These are phyloP conservation scores for Globisporangium cylindrosporum DNA, from an alignment of 352 stramenopile species.

Conservation along the genomic window DNA sequence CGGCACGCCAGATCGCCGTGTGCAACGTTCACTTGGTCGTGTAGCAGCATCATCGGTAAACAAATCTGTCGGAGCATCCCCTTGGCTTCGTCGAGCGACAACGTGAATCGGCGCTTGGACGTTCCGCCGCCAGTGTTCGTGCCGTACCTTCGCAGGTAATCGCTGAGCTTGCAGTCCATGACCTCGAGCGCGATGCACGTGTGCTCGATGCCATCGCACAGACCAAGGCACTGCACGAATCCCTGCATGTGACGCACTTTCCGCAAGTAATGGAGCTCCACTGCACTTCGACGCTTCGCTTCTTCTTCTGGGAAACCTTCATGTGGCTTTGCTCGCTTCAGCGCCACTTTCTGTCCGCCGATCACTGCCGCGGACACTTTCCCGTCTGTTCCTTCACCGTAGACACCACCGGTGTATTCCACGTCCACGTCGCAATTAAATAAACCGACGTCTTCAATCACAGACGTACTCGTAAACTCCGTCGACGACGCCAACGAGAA, in stretches of 20 bases:
- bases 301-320: constrained; percentile 73
- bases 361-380: constrained; percentile 78
- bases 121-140: constrained; percentile 22
- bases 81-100: constrained; percentile 53
- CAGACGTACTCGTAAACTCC: constrained; percentile 72
- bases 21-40: constrained; percentile 78
- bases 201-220: constrained; percentile 82
- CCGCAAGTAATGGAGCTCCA: constrained; percentile 80
- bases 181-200: constrained; percentile 85
- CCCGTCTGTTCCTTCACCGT: constrained; percentile 82
- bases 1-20: constrained; percentile 82
- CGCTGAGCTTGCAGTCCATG: constrained; percentile 88
- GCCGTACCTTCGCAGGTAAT: constrained; percentile 77
- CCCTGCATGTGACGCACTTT: constrained; percentile 71
- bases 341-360: constrained; percentile 71
- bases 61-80: constrained; percentile 73
- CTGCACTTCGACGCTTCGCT: constrained; percentile 72
- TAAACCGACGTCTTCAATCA: constrained; percentile 80
- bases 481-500: constrained; percentile 15
- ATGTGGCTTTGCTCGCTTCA: constrained; percentile 80
- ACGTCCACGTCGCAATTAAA: constrained; percentile 84
- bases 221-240: constrained; percentile 77
- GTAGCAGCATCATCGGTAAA: constrained; percentile 71
- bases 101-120: constrained; percentile 54
- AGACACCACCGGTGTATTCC: constrained; percentile 78